Percentiles rank a stretch among this genome's conserved stretches.
Conservation (phyloP, 2,329 filamentous ascomycete species). For the Teratosphaeria destructans region DNA sequence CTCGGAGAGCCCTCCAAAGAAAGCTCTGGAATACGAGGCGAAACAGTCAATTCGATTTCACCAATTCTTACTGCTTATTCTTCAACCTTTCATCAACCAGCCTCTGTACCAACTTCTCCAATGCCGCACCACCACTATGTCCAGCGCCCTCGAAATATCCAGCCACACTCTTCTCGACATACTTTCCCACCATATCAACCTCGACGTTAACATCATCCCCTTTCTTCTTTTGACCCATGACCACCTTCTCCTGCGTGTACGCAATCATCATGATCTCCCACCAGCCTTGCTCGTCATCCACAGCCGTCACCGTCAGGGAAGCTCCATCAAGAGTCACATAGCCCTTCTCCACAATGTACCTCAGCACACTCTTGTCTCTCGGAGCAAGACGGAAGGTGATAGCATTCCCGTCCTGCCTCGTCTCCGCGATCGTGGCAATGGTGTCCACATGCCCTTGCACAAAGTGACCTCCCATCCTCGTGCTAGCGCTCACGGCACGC, state of each 20-base stretch:
- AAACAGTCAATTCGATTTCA: neutral
- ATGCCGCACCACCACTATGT: slow-evolving; percentile 38
- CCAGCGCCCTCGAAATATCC: slow-evolving; percentile 59
- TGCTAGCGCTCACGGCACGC: slow-evolving; percentile 79
- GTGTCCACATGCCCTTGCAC: slow-evolving; percentile 97
- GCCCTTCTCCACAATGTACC: slow-evolving; percentile 92
- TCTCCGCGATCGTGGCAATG: slow-evolving; percentile 61
- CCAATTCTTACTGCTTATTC: slow-evolving; percentile 5
- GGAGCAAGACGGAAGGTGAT: slow-evolving; percentile 77
- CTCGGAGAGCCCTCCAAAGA: too few species aligned
- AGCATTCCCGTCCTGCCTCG: slow-evolving; percentile 78
- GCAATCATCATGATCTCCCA: slow-evolving; percentile 95
- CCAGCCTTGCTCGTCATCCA: slow-evolving; percentile 77
- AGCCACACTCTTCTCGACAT: slow-evolving; percentile 78
- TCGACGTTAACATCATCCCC: slow-evolving; percentile 85
- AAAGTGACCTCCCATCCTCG: slow-evolving; percentile 96
- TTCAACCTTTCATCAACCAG: slow-evolving; percentile 63
- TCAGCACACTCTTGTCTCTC: slow-evolving; percentile 55
- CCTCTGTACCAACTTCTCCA: slow-evolving; percentile 48
- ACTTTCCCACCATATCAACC: slow-evolving; percentile 80
- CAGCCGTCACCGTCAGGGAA: slow-evolving; percentile 81
- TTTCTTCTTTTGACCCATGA: slow-evolving; percentile 64
- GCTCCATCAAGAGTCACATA: slow-evolving; percentile 91
- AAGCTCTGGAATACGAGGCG: too few species aligned
- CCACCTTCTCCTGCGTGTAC: slow-evolving; percentile 89